phyloP scores from a whole-genome alignment of 768 basidiomycete species.

The Russula foetens region DNA sequence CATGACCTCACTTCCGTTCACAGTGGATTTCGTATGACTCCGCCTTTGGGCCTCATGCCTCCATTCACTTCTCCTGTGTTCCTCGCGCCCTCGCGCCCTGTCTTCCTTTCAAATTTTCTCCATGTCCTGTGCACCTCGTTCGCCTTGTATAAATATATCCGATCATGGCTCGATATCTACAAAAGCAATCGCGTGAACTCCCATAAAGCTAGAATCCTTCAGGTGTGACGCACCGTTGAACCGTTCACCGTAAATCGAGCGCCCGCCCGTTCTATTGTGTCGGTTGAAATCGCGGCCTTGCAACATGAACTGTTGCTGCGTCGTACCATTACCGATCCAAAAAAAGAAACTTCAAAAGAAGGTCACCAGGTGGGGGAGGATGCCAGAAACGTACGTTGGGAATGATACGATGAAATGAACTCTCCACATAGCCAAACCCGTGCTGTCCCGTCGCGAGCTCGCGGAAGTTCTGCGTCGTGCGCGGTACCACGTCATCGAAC shows the following conservation, averaged over 20 bases:
- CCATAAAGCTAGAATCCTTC: neutral
- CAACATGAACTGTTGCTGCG: slow-evolving; percentile 28
- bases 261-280: slow-evolving; percentile 31
- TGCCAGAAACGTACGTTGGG: slow-evolving; percentile 27
- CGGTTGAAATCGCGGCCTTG: slow-evolving; percentile 35
- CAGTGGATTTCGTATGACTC: too few species aligned
- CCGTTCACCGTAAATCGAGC: slow-evolving; percentile 31
- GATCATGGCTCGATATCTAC: slow-evolving; percentile 35
- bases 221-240: slow-evolving; percentile 26
- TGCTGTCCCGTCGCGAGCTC: slow-evolving; percentile 62
- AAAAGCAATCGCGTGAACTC: neutral
- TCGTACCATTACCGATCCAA: neutral
- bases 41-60: too few species aligned
- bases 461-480: slow-evolving; percentile 75
- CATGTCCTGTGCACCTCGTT: too few species aligned
- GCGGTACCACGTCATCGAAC: slow-evolving; percentile 76
- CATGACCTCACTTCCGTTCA: too few species aligned
- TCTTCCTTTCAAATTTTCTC: too few species aligned
- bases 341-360: neutral
- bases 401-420: slow-evolving; percentile 55
- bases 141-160: slow-evolving; percentile 39
- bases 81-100: too few species aligned
- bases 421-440: slow-evolving; percentile 65
- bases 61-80: too few species aligned
- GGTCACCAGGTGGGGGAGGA: neutral